phyloP scores from a whole-genome alignment of 441 rosid species.

The Dalechampia spathulata region DNA sequence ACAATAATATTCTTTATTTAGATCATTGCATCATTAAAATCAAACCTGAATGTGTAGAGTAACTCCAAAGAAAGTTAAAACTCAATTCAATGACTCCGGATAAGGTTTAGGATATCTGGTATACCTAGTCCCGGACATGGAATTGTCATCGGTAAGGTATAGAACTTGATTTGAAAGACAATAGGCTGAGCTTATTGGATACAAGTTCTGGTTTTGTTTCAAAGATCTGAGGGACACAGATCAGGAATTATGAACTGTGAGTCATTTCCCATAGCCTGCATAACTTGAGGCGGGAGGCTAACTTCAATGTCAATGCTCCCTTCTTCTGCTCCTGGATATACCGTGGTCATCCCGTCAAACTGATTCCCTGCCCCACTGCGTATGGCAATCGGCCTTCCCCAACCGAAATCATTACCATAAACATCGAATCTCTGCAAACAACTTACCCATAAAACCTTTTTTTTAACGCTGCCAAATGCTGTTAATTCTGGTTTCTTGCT shows the following conservation, averaged over 20 bases:
- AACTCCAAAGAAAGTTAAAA: too few relatives aligned
- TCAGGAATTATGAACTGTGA: slow-evolving; percentile 12
- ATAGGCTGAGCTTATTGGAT: too few relatives aligned
- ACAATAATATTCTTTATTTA: too few relatives aligned
- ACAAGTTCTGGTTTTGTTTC: too few relatives aligned
- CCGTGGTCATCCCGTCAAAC: slow-evolving; percentile 10
- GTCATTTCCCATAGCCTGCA: slow-evolving; percentile 12
- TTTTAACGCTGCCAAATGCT: not conserved
- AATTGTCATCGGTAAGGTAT: too few relatives aligned
- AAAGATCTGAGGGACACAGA: too few relatives aligned
- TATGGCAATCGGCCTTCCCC: slow-evolving; percentile 37
- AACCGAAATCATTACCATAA: slow-evolving; percentile 39
- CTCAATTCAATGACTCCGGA: too few relatives aligned
- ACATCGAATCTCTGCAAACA: slow-evolving; percentile 33
- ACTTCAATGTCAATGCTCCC: slow-evolving; percentile 34
- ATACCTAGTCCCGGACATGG: too few relatives aligned
- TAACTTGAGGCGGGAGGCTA: slow-evolving; percentile 7
- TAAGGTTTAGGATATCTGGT: too few relatives aligned
- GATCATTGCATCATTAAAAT: too few relatives aligned
- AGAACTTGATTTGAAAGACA: too few relatives aligned
- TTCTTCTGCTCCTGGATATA: slow-evolving; percentile 11
- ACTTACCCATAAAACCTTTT: not conserved
- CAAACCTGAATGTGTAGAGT: too few relatives aligned
- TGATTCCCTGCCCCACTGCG: slow-evolving; percentile 19
- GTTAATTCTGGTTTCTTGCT: not conserved